These are phyloP conservation scores for Sistotremastrum suecicum DNA, from an alignment of 768 basidiomycete genomes.

Conservation along the genomic window DNA sequence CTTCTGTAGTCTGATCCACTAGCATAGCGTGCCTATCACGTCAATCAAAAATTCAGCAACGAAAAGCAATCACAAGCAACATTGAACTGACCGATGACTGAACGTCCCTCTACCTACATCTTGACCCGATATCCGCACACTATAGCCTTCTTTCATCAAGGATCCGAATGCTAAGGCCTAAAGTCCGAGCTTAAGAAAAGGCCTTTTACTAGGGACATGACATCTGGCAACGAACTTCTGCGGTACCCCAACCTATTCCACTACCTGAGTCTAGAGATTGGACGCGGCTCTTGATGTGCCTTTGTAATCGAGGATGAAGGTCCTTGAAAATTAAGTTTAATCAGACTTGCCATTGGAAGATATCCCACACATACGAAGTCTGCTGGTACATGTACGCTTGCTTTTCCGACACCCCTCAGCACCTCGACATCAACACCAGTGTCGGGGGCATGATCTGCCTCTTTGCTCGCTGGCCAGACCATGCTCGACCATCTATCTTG, in stretches of 20 bases:
- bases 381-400: slow-evolving; percentile 46
- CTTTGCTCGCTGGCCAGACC: slow-evolving; percentile 45
- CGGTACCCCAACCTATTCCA: slow-evolving; percentile 84
- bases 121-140: slow-evolving; percentile 85
- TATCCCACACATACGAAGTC: slow-evolving; percentile 42
- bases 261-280: slow-evolving; percentile 49
- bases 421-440: slow-evolving; percentile 49
- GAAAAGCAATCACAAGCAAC: neutral
- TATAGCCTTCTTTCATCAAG: slow-evolving; percentile 66
- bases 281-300: slow-evolving; percentile 71
- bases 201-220: neutral
- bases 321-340: slow-evolving; percentile 29
- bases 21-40: slow-evolving; percentile 68
- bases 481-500: slow-evolving; percentile 51
- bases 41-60: neutral
- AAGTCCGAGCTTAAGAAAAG: neutral
- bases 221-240: slow-evolving; percentile 40
- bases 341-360: neutral
- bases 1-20: slow-evolving; percentile 75
- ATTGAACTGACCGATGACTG: slow-evolving; percentile 43
- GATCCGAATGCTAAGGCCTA: slow-evolving; percentile 83
- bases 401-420: slow-evolving; percentile 47
- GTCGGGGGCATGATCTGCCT: slow-evolving; percentile 38
- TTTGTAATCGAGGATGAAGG: slow-evolving; percentile 61
- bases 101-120: slow-evolving; percentile 88